Evolutionary conservation across 768 basidiomycete genomes (phyloP), one percentile per base, ranked within the genome.

Genomic region (Suillus clintonianus): DNA sequence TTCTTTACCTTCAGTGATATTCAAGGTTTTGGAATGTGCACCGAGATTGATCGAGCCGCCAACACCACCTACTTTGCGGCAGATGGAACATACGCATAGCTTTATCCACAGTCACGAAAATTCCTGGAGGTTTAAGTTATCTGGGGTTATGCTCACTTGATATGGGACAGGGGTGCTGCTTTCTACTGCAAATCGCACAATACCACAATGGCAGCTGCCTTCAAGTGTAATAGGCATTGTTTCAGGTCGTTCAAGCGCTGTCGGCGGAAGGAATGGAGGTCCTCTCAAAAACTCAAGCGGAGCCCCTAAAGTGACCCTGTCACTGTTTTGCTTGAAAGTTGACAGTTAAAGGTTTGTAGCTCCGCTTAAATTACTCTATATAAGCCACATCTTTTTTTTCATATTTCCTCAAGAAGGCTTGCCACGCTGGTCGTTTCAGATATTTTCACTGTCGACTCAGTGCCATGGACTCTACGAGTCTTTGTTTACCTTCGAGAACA

Each of bases 31-130:
- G 15, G 77, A 77, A 53, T 83, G 75, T 1, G 82, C 89, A 27
- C 86, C 85, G n/a, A 90, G 82, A 65, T 89, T 89, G 71, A 89
- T 81, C 2, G 87, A 85, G 0, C 89, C 88, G 14, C 88, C 86
- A 0, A 76, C 76, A 15, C 89, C 89, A 43, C 88, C 88, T 11
- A 88, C 86, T 72, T 90, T 90, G 62, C 89, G 84, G 69, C 89
- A 90, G 65, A 90, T 89, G 39, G 87, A 89, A 70, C 89, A 90
- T 6, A 85, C 59, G 67, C 89, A 90, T 37, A 89, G 71, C 85
- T 88, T 54, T 43, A 48, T 15, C 14, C 34, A 8, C 5, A 5
- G 24, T 42, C 45, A 32, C 4, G 39, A 13, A 55, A 48, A 41
- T 47, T 39, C 9, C 8, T n/a, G 10, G 36, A 30, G 39, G 24